phyloP scores from a whole-genome alignment of 257 asterid genomes.

The Apocynum venetum region DNA sequence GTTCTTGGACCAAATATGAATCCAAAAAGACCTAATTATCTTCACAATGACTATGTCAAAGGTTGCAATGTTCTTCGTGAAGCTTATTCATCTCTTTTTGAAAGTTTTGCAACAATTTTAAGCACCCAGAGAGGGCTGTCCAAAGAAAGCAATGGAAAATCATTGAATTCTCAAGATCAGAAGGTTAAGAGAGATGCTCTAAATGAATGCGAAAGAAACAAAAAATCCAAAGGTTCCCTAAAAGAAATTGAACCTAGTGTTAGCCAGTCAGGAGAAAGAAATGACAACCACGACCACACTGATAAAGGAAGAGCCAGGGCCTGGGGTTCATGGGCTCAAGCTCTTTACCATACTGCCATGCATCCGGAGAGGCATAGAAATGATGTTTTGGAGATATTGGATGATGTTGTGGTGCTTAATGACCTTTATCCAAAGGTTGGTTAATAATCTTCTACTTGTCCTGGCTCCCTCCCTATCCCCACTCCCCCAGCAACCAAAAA shows the following conservation, averaged over 20 bases:
- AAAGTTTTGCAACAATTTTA: conserved; percentile 57
- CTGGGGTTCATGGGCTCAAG: conserved; percentile 66
- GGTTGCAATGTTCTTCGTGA: conserved; percentile 76
- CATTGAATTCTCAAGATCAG: conserved; percentile 27
- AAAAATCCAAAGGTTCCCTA: conserved; percentile 41
- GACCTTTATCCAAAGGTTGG: conserved; percentile 94
- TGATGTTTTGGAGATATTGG: conserved; percentile 47
- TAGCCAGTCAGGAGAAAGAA: conserved; percentile 18
- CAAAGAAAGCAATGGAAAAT: conserved; percentile 13
- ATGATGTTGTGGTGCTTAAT: conserved; percentile 67
- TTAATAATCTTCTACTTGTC: conserved; percentile 8
- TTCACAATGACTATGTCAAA: conserved; percentile 55
- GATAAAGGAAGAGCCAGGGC: conserved; percentile 29
- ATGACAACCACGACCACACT: conserved; percentile 17
- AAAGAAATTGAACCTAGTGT: conserved; percentile 31
- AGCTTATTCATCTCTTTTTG: conserved; percentile 83
- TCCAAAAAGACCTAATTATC: conserved; percentile 79
- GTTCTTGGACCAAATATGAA: conserved; percentile 99
- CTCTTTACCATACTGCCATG: conserved; percentile 73
- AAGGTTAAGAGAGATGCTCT: conserved; percentile 50
- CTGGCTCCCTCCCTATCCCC: conserved; percentile 5
- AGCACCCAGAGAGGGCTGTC: conserved; percentile 23
- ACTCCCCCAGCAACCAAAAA: background rate
- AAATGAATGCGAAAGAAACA: conserved; percentile 39
- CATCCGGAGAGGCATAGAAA: conserved; percentile 57